Evolutionary conservation across 257 asterid genomes (phyloP), one percentile per base, ranked within the genome.

Genomic region (Lycium barbarum): DNA sequence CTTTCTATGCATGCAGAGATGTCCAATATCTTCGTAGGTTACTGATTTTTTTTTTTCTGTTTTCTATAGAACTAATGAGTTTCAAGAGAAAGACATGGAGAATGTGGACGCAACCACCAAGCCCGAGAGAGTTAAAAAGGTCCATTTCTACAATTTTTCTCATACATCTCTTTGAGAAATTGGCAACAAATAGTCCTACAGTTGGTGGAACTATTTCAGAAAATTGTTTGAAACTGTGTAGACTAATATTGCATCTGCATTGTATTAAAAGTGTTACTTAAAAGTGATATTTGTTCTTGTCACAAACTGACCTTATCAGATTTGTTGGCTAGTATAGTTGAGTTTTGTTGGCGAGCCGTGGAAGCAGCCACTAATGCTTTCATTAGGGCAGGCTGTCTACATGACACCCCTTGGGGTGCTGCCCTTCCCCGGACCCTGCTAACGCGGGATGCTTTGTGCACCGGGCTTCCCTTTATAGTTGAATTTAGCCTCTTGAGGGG

Each of bases 61-160:
- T 83, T 82, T 6, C 17, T 22, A 11, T 54, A 53, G 85, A 36
- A 83, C 40, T 83, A 47, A 83, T 10, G n/a, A 83, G 66, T 11
- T 83, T 68, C 85, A 65, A 65, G 80, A 83, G 79, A 40, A 40
- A 22, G 81, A 58, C 43, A 36, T 66, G 79, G 85, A 83, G 61
- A 51, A 43, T 51, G 68, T 68, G n/a, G 85, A 67, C 8, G 45
- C 53, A 22, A 83, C 70, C 76, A 47, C 43, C 17, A 83, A 67
- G 70, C 85, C 81, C 12, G 85, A 83, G 79, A 45, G 35, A 66
- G 79, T 67, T 10, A 49, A 53, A 68, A 83, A 83, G 85, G 85
- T 83, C 43, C 22, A 51, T 51, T 51, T 13, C 40, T 76, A 51
- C 63, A 76, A 14, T 63, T 76, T 51, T 74, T 76, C 20, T 76